phyloP scores from a whole-genome alignment of 2,329 filamentous ascomycete species.

The Dichotomopilus funicola region DNA sequence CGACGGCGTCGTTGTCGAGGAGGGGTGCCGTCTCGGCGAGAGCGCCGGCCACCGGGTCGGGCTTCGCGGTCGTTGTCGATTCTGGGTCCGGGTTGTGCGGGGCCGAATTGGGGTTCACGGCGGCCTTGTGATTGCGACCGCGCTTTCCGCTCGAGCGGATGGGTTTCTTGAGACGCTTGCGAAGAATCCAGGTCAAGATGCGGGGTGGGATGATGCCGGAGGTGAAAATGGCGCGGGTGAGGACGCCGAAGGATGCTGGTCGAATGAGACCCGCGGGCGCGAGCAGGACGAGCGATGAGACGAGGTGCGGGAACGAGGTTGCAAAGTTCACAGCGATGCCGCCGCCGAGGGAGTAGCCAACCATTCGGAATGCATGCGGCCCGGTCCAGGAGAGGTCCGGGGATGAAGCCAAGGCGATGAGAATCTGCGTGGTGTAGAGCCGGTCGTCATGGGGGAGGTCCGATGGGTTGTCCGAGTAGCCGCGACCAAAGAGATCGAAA shows the following conservation, averaged over 20 bases:
- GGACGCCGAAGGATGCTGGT: constrained; percentile 43
- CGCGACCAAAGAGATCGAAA: constrained; percentile 66
- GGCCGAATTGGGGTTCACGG: background rate
- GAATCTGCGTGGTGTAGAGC: constrained; percentile 66
- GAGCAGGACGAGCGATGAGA: constrained; percentile 66
- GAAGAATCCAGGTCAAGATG: constrained; percentile 43
- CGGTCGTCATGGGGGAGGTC: constrained; percentile 65
- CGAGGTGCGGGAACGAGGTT: constrained; percentile 61
- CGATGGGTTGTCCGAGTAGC: constrained; percentile 58
- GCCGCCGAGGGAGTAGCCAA: constrained; percentile 79
- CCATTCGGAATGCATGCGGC: constrained; percentile 48
- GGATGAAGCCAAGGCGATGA: constrained; percentile 64
- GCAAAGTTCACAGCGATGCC: constrained; percentile 71
- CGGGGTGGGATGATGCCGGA: constrained; percentile 48
- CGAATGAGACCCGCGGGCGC: constrained; percentile 72
- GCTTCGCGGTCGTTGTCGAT: background rate
- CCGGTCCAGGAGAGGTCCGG: constrained; percentile 58
- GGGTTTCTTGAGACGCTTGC: constrained; percentile 42
- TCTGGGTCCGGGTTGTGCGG: background rate
- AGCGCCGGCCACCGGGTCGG: constrained; percentile 11
- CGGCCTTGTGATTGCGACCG: background rate
- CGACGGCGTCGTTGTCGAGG: constrained; percentile 19
- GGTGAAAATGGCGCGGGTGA: constrained; percentile 47
- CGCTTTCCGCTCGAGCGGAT: constrained; percentile 37
- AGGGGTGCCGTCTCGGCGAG: constrained; percentile 19